These are phyloP conservation scores for Scalesia atractyloides DNA, from an alignment of 129 eudicot species.

Conservation along the genomic window DNA sequence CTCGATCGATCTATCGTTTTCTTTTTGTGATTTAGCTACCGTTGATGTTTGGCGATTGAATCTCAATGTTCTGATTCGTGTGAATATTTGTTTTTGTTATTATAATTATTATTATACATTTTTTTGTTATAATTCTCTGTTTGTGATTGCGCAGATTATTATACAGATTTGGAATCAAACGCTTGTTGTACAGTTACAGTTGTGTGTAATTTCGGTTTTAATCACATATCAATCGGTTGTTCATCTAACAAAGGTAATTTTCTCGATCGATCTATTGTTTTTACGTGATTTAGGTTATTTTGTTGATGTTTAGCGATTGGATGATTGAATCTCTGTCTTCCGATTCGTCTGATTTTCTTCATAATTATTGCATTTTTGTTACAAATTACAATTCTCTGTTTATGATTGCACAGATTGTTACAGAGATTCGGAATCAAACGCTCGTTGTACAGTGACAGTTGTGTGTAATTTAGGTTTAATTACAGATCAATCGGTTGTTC, in stretches of 20 bases:
- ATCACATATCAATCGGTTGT: constrained; percentile 23
- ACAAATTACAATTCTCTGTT: constrained; percentile 7
- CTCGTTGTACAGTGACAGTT: constrained; percentile 26
- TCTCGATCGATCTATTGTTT: constrained; percentile 20
- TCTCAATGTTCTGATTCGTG: background rate
- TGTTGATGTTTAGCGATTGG: background rate
- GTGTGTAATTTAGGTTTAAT: constrained; percentile 22
- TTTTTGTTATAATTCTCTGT: constrained; percentile 4
- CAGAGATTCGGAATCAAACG: constrained; percentile 14
- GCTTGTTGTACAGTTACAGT: constrained; percentile 27
- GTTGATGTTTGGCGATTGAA: too few relatives aligned
- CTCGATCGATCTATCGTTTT: constrained; percentile 22
- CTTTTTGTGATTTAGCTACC: too few relatives aligned
- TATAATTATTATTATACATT: too few relatives aligned
- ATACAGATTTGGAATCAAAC: constrained; percentile 18
- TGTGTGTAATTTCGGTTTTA: constrained; percentile 22
- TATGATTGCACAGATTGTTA: constrained; percentile 19
- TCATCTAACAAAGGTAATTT: constrained; percentile 28
- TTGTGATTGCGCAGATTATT: constrained; percentile 17
- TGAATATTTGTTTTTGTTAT: background rate
- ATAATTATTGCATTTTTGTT: background rate
- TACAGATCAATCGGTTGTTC: constrained; percentile 26
- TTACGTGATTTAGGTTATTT: background rate
- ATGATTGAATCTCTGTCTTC: background rate
- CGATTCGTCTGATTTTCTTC: background rate